Evolutionary conservation across 805 yeast species (phyloP), one percentile per base, ranked within the genome.

Genomic region (Kuraishia hungarica): DNA sequence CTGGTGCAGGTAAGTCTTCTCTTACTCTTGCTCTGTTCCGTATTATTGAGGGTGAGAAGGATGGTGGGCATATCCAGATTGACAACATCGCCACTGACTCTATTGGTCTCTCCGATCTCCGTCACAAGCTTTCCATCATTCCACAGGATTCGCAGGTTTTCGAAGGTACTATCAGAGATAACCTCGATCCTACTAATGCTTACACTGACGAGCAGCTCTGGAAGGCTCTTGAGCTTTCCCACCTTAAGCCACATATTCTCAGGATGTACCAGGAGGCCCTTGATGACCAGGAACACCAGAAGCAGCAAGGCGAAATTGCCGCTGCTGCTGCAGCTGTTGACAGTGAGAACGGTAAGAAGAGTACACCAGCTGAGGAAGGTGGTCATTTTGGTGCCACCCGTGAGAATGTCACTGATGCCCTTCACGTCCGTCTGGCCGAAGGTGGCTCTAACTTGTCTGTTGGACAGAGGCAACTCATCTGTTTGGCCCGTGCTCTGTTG

Each of bases 1-100:
- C 98, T 0, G 98, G 98, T 59, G 97, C 97, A 1, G 98, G 98
- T 60, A 91, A 91, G 69, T 86, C 94, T 0, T 86, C 96, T 1
- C 76, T 91, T 64, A 87, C 96, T 0, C 72, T 89, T 63, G 94
- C 97, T 0, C 72, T 91, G 47, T 91, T 89, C 76, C 75, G 97
- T 61, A 81, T 91, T 51, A 88, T 92, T 63, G 97, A 92, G 69
- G 80, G 87, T 5, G 70, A 75, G 22, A 82, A 84, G 5, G 43
- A 35, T 15, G 72, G 68, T 10, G 96, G 96, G n/a, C 69, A 73
- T 46, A 87, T 91, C 61, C 73, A 72, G 17, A 86, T 91, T 61
- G 97, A 92, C 71, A 83, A 79, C 26, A 65, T 89, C 17, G 72
- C 86, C 61, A 88, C 89, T 4, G 73, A 82, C 51, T 64, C 74